Base-by-base conservation (phyloP, 768 basidiomycete genomes). In the Hydnomerulius pinastri region DNA sequence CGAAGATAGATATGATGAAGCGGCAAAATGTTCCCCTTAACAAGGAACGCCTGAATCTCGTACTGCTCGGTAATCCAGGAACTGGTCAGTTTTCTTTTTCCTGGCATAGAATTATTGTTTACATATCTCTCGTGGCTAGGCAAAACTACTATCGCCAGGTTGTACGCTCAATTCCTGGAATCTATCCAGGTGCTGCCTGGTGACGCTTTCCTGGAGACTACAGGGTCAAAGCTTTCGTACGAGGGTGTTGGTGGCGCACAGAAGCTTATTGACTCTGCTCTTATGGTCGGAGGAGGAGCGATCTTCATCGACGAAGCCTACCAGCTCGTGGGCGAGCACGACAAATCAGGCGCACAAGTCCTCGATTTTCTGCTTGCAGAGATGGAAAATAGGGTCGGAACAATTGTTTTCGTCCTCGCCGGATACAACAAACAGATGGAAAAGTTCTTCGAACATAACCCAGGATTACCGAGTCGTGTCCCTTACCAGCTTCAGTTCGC, bases 241-340 rank as follows among this genome's bases (percentile, higher is more conserved):
- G 81, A 84, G 18, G 85, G 84, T 1, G 77, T 87, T 0, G 53
- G 62, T 21, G 80, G 74, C 2, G 71, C 73, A 1, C 76, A 83
- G 62, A 79, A 79, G 46, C 61, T 74, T 12, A 57, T 87, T 11
- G 73, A 80, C 30, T 59, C 66, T 0, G 68, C 81, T 2, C 46
- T 80, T 24, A 71, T 65, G 2, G 75, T 69, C 3, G 86, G 85
- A 0, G 86, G 86, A 41, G 87, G 86, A 0, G 71, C 77, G 1
- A 74, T 88, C 30, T 87, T 88, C 61, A 71, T 87, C 24, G 86
- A 88, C 56, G 86, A 88, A 58, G 84, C 86, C 1, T 88, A 88
- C 51, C 86, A 86, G 49, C 74, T 88, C 1, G 76, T 78, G 0
- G 72, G 64, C 40, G 68, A 73, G 25, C 66, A 79, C 55, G 82